Evolutionary conservation across 306 rosid genomes (phyloP).

Genomic region (Trichosanthes cucumerina): DNA sequence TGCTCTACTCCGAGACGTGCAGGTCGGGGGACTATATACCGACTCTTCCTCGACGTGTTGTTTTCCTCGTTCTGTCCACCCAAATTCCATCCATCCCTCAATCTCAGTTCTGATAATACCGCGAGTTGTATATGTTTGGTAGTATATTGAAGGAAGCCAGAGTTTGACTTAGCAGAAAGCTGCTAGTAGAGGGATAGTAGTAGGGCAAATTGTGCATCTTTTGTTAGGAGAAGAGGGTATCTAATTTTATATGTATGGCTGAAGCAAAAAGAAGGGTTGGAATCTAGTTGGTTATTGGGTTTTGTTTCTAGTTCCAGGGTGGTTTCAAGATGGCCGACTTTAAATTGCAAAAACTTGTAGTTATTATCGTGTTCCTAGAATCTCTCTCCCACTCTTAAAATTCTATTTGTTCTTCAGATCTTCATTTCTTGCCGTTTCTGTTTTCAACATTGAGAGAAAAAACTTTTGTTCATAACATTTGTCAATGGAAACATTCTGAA

Average conservation of each 20-base stretch:
- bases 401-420: not conserved
- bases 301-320: slow-evolving; percentile 36
- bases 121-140: slow-evolving; percentile 59
- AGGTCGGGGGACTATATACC: slow-evolving; percentile 1
- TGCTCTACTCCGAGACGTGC: slow-evolving; percentile 29
- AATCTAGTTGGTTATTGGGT: slow-evolving; percentile 33
- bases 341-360: slow-evolving; percentile 14
- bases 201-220: slow-evolving; percentile 48
- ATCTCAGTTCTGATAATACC: slow-evolving; percentile 14
- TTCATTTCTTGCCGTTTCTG: not conserved
- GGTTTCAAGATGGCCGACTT: slow-evolving; percentile 50
- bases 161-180: slow-evolving; percentile 40
- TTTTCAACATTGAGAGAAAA: not conserved
- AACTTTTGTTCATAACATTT: not conserved
- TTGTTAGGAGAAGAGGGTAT: slow-evolving; percentile 45
- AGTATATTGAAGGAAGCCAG: slow-evolving; percentile 38
- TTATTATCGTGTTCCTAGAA: not conserved
- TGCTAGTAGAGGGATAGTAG: slow-evolving; percentile 34
- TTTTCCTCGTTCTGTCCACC: slow-evolving; percentile 21
- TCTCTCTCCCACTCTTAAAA: not conserved
- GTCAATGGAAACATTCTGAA: not conserved
- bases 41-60: slow-evolving; percentile 21
- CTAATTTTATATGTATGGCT: slow-evolving; percentile 10
- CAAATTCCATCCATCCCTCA: slow-evolving; percentile 16
- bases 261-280: slow-evolving; percentile 24